Evolutionary conservation across 106 monocot genomes (phyloP), one percentile per base, ranked within the genome.

Genomic region (Triglochin maritima): DNA sequence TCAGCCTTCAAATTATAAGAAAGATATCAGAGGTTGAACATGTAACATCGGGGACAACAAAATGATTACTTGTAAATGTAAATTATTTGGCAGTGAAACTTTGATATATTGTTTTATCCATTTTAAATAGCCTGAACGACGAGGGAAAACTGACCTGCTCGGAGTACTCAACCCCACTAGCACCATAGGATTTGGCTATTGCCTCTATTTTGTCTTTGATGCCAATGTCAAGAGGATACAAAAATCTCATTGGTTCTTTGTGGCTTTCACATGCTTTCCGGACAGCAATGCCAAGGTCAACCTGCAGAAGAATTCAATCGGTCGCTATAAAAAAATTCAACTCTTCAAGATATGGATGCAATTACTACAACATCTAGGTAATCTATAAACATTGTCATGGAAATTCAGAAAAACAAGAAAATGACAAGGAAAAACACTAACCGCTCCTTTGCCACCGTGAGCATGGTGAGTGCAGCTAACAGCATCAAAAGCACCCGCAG

Each of bases 401-500:
- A 0, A 29, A 29, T 29, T 29, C 29, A 29, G 29, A 29, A 29
- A 29, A 29, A 29, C 1, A 29, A 29, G 29, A 29, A 29, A 29
- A 29, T 29, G 29, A 29, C 29, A 29, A 29, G 29, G 29, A 29
- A 29, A 29, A 29, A 13, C 60, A 84, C 88, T 75, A 45, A 98
- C 98, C 72, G 92, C 86, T 76, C 98, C 98, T 75, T 89, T 88
- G 60, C 98, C 98, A 66, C 98, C 98, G 79, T 92, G 88, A 2
- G 91, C 98, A 79, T 98, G 92, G 73, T 98, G 92, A 49, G 81
- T 88, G 50, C 98, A 98, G 45, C 92, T 65, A 71, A 98, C 88
- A 7, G 98, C 92, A 83, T 98, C 98, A 78, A 92, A 98, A 76
- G 98, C 88, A 70, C 92, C 98, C 67, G 98, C 92, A 59, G 77